These are phyloP conservation scores for Digitaria exilis DNA, from an alignment of 202 grass and related monocot genomes.

Conservation along the genomic window DNA sequence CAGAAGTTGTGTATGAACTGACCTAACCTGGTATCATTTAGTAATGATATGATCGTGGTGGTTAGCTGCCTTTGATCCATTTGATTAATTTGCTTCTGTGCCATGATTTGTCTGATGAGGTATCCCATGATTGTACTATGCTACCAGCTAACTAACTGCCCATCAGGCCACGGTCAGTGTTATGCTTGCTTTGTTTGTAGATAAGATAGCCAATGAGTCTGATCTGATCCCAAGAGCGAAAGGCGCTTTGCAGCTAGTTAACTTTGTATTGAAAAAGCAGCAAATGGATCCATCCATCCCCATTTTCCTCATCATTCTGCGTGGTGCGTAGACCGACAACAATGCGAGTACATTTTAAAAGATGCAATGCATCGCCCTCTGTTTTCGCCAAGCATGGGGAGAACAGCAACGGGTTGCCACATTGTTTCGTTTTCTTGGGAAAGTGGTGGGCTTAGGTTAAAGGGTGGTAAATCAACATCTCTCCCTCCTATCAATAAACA, in stretches of 20 bases:
- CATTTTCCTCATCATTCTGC: constrained; percentile 11
- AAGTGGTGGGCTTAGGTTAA: constrained; percentile 1
- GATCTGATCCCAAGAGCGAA: constrained; percentile 37
- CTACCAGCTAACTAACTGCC: background rate
- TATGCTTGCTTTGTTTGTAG: constrained; percentile 24
- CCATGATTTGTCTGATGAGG: constrained; percentile 33
- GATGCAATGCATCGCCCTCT: background rate
- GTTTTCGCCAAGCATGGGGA: constrained; percentile 16
- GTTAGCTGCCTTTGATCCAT: constrained; percentile 15
- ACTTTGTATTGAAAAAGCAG: constrained; percentile 28
- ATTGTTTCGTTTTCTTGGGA: constrained; percentile 7
- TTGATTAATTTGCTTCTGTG: background rate
- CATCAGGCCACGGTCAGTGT: background rate
- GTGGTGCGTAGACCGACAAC: constrained; percentile 33
- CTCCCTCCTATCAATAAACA: background rate
- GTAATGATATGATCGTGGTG: constrained; percentile 43
- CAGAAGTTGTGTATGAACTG: background rate
- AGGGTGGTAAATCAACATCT: background rate
- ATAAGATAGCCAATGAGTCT: background rate
- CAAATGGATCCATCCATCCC: background rate
- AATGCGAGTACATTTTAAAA: background rate
- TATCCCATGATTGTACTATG: constrained; percentile 35
- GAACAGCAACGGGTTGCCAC: constrained; percentile 37
- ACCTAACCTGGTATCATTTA: constrained; percentile 40
- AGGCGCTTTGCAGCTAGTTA: constrained; percentile 7